Conservation (phyloP, 2,329 filamentous ascomycete species). For the Pseudocercospora fuligena region DNA sequence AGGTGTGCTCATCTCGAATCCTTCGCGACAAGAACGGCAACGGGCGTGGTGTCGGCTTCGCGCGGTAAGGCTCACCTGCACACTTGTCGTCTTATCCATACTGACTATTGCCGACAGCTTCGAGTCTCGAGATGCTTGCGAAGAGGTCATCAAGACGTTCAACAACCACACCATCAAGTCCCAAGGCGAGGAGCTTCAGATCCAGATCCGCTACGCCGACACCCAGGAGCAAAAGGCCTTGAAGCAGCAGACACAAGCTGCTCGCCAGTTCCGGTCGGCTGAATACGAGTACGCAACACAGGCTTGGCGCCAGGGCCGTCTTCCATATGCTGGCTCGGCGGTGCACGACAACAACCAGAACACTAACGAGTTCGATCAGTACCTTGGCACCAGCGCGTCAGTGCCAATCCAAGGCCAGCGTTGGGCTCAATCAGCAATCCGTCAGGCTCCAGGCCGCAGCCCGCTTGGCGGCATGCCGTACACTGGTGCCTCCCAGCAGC, state of each 20-base stretch:
- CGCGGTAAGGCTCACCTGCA: slow-evolving; percentile 66
- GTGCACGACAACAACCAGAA: slow-evolving; percentile 31
- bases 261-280: slow-evolving; percentile 92
- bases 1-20: slow-evolving; percentile 92
- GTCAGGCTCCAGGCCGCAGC: slow-evolving; percentile 30
- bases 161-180: slow-evolving; percentile 68
- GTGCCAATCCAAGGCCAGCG: slow-evolving; percentile 43
- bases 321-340: slow-evolving; percentile 34
- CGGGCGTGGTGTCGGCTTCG: slow-evolving; percentile 96
- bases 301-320: slow-evolving; percentile 40
- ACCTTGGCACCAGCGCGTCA: slow-evolving; percentile 38
- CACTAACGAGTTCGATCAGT: slow-evolving; percentile 45
- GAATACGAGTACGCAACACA: slow-evolving; percentile 67
- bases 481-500: slow-evolving; percentile 30
- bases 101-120: slow-evolving; percentile 64
- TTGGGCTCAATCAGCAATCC: slow-evolving; percentile 41
- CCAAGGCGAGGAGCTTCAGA: slow-evolving; percentile 75
- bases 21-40: slow-evolving; percentile 89
- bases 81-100: slow-evolving; percentile 15
- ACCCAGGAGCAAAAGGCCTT: slow-evolving; percentile 95
- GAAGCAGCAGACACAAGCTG: slow-evolving; percentile 93
- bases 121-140: slow-evolving; percentile 84
- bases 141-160: slow-evolving; percentile 84
- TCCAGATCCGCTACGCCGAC: slow-evolving; percentile 95
- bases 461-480: slow-evolving; percentile 35